Evolutionary conservation across 2,329 filamentous ascomycete species (phyloP).

Genomic region (Coniella vitis): DNA sequence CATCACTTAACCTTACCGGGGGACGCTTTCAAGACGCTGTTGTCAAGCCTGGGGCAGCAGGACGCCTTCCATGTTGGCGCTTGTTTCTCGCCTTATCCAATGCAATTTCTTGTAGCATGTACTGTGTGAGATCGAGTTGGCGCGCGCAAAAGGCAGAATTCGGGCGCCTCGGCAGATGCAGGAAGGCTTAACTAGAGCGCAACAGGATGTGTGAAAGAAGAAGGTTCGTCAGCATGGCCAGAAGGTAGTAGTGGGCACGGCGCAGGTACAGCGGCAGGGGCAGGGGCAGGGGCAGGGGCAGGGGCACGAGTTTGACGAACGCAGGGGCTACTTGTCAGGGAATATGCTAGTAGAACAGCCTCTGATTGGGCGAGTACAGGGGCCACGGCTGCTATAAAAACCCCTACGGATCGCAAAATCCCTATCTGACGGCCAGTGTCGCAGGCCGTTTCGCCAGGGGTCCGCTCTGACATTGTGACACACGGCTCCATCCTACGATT

Average conservation of each 20-base stretch:
- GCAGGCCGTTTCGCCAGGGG: slow-evolving; percentile 33
- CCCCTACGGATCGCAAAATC: slow-evolving; percentile 8
- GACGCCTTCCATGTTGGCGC: neutral
- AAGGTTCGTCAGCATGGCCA: neutral
- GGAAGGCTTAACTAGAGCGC: too few species aligned
- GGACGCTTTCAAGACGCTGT: too few species aligned
- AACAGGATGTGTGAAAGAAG: too few species aligned
- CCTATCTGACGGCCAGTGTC: slow-evolving; percentile 19
- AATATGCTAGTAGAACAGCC: too few species aligned
- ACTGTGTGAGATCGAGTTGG: neutral
- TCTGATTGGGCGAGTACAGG: neutral
- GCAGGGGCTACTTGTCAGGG: too few species aligned
- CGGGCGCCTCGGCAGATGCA: neutral
- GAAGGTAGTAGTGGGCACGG: too few species aligned
- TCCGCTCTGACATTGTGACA: slow-evolving; percentile 22
- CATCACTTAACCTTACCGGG: too few species aligned
- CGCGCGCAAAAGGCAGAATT: neutral
- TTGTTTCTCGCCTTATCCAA: neutral
- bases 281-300: too few species aligned
- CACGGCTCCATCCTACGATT: slow-evolving; percentile 16
- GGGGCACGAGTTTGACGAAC: too few species aligned
- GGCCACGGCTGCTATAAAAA: neutral
- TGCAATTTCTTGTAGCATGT: too few species aligned
- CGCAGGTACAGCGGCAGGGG: too few species aligned
- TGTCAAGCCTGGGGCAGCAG: too few species aligned